phyloP scores from a whole-genome alignment of 768 basidiomycete genomes.

The Serendipita sp. region DNA sequence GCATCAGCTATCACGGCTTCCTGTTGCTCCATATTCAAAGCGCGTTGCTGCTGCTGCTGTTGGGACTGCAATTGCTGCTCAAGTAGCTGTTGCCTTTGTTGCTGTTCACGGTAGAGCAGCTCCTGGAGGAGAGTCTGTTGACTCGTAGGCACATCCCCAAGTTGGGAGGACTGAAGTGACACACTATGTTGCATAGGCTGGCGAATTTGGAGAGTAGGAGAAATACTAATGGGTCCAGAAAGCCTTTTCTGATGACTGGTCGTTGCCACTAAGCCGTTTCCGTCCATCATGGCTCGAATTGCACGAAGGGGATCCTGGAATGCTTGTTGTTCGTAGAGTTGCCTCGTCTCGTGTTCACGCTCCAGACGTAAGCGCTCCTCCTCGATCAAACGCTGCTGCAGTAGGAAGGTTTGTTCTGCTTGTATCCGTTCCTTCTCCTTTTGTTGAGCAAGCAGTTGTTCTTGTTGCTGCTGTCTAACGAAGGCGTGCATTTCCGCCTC shows the following conservation, averaged over 20 bases:
- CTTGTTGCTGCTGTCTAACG: constrained; percentile 39
- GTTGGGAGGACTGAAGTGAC: background rate
- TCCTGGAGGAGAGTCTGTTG: constrained; percentile 6
- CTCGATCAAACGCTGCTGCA: constrained; percentile 26
- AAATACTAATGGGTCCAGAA: constrained; percentile 11
- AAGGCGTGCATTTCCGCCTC: constrained; percentile 69
- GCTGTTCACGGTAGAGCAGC: constrained; percentile 20
- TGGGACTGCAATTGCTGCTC: constrained; percentile 53
- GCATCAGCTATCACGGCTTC: constrained; percentile 63
- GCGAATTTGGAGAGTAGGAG: background rate
- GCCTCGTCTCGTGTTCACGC: background rate
- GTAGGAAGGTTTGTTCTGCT: background rate
- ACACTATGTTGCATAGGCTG: background rate
- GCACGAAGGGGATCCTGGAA: constrained; percentile 2
- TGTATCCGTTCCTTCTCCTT: background rate
- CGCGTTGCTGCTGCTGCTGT: constrained; percentile 50
- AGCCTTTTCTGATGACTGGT: background rate
- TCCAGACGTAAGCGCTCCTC: background rate
- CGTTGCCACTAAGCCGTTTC: background rate
- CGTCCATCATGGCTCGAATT: constrained; percentile 16
- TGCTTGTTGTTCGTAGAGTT: background rate
- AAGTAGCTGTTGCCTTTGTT: constrained; percentile 33
- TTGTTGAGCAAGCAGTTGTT: constrained; percentile 3
- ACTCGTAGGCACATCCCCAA: background rate
- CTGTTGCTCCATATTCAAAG: constrained; percentile 12